Conservation (phyloP, 1,139 yeast species). For the Blastobotrys apis region DNA sequence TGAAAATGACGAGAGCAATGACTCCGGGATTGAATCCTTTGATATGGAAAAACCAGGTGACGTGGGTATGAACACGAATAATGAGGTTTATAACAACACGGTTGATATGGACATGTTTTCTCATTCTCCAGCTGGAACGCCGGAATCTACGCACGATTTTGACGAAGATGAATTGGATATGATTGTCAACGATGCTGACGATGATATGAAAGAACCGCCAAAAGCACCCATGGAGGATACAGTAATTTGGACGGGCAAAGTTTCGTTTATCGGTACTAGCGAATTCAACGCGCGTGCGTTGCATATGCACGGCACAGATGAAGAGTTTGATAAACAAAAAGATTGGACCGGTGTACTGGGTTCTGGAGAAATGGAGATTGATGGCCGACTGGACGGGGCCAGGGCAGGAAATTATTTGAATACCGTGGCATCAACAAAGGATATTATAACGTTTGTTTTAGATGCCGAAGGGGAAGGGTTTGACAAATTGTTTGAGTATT, state of each 20-base stretch:
- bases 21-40: not conserved
- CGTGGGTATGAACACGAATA: conserved; percentile 4
- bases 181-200: conserved; percentile 29
- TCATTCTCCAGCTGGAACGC: conserved; percentile 26
- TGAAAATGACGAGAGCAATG: conserved; percentile 4
- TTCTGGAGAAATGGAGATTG: conserved; percentile 44
- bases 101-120: conserved; percentile 21
- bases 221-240: conserved; percentile 1
- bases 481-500: conserved; percentile 51
- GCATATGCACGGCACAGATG: conserved; percentile 42
- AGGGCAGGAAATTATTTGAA: conserved; percentile 56
- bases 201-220: not conserved
- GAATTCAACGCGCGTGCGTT: conserved; percentile 44
- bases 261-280: conserved; percentile 54
- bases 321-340: conserved; percentile 20
- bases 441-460: conserved; percentile 45
- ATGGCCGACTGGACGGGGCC: conserved; percentile 56
- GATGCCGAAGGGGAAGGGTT: conserved; percentile 31
- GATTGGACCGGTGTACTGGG: conserved; percentile 34
- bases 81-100: conserved; percentile 11
- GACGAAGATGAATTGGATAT: conserved; percentile 36
- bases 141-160: conserved; percentile 19
- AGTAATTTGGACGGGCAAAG: conserved; percentile 52
- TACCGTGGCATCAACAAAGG: conserved; percentile 47
- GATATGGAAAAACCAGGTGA: not conserved